These are phyloP conservation scores for Diaporthe helianthi DNA, from an alignment of 2,329 filamentous ascomycete species.

Conservation along the genomic window DNA sequence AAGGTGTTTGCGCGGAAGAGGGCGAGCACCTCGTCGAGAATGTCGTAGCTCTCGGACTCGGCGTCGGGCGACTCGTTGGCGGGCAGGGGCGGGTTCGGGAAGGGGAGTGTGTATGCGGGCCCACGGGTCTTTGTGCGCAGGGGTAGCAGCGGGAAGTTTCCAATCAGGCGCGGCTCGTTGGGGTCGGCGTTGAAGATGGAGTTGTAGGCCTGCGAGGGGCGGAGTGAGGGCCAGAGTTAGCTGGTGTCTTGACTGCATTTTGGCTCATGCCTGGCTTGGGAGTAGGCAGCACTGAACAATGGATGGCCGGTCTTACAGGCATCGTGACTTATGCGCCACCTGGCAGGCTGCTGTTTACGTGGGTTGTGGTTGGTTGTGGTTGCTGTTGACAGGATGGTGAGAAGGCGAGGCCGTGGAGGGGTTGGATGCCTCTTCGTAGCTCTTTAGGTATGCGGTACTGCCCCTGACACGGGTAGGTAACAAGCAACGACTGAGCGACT, in stretches of 20 bases:
- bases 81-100: constrained; percentile 63
- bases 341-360: constrained; percentile 36
- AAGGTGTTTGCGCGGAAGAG: constrained; percentile 98
- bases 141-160: constrained; percentile 94
- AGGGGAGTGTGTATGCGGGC: constrained; percentile 85
- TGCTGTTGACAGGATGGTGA: background rate
- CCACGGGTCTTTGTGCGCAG: constrained; percentile 94
- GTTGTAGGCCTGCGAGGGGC: constrained; percentile 81
- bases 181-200: constrained; percentile 92
- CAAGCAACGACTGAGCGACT: constrained; percentile 15
- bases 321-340: constrained; percentile 35
- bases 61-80: constrained; percentile 74
- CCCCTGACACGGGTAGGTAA: constrained; percentile 22
- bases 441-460: constrained; percentile 5
- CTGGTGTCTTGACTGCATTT: background rate
- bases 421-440: constrained; percentile 24
- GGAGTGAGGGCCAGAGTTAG: constrained; percentile 19
- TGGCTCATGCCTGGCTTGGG: background rate
- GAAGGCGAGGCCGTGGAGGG: constrained; percentile 17
- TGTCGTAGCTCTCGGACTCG: constrained; percentile 92
- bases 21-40: constrained; percentile 89
- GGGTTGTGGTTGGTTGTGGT: background rate
- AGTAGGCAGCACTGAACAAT: background rate
- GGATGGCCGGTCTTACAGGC: constrained; percentile 34
- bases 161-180: constrained; percentile 67